A percentile compares a stretch with the other conserved stretches of the same genome.
phyloP scores from a whole-genome alignment of 176 grass and related monocot genomes.

The Oryza meridionalis region DNA sequence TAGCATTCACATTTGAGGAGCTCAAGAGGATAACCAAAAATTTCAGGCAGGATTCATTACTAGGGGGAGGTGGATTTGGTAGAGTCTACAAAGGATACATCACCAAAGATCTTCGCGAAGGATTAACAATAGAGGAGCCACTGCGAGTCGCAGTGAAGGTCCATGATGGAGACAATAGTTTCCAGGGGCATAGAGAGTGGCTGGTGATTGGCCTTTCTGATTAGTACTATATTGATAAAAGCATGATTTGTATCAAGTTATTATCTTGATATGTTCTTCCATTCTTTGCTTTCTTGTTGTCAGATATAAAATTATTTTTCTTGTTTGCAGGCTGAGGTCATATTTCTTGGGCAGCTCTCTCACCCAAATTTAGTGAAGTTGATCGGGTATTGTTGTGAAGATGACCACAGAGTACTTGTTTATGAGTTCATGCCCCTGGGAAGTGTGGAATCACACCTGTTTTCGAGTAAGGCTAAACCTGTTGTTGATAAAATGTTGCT shows the following conservation, averaged over 20 bases:
- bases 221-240: background rate
- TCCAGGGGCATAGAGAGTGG: constrained; percentile 79
- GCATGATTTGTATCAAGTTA: background rate
- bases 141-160: constrained; percentile 73
- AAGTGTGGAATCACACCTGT: constrained; percentile 77
- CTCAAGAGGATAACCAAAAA: constrained; percentile 70
- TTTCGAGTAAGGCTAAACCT: constrained; percentile 56
- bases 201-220: constrained; percentile 56
- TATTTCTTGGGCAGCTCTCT: constrained; percentile 85
- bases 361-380: constrained; percentile 93
- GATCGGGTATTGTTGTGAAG: constrained; percentile 73
- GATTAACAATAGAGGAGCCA: constrained; percentile 52
- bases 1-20: constrained; percentile 84
- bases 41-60: constrained; percentile 73
- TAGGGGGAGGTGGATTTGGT: constrained; percentile 75
- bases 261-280: background rate
- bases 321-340: constrained; percentile 69
- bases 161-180: constrained; percentile 88
- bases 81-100: constrained; percentile 80
- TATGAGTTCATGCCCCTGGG: constrained; percentile 81
- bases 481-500: background rate
- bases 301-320: background rate
- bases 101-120: constrained; percentile 45
- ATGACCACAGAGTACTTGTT: constrained; percentile 71
- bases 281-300: constrained; percentile 13